Evolutionary conservation across 2,329 filamentous ascomycete species (phyloP), one percentile per base, ranked within the genome.

Genomic region (Sarocladiaceae sp.): DNA sequence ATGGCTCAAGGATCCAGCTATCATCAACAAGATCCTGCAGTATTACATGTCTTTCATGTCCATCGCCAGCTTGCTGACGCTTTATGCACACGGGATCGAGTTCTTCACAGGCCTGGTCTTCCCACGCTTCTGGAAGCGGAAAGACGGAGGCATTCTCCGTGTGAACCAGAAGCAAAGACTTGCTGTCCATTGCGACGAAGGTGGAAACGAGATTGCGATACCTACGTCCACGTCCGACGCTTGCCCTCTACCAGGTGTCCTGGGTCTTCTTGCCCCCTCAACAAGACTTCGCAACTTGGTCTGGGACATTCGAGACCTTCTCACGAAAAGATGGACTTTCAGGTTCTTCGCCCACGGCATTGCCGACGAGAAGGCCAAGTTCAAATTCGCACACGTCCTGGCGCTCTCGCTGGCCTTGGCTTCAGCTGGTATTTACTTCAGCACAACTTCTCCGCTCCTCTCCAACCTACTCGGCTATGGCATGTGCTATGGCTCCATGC

Each of bases 381-480:
- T 86, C 55, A 82, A 74, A 53, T 69, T 87, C 54, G 77, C 81
- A 55, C 78, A 79, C 46, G 67, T 86, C 28, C 59, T 85, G 18
- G 81, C 82, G 1, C 60, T 82, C 29, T 40, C 84, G 17, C 57
- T 81, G 48, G 78, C 83, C 1, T 61, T 86, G 10, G 66, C 72
- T 15, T 75, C 79, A 6, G 74, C 79, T 1, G 72, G 86, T 18
- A 66, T 76, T 6, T 93, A 91, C 68, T 86, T 89, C 61, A 86
- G 86, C 70, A 89, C 72, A 1, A 64, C 68, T 1, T 76, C 74
- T 50, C 64, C 67, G 0, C 57, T 82, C 60, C 69, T 97, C 33
- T 93, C 90, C 42, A 97, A 97, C 64, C 71, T 96, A 31, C 80
- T 97, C 61, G 92, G 90, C 0, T 90, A 93, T 59, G 88, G 87